Evolutionary conservation across 179 eudicot species (phyloP).

Genomic region (Beta corolliflora): DNA sequence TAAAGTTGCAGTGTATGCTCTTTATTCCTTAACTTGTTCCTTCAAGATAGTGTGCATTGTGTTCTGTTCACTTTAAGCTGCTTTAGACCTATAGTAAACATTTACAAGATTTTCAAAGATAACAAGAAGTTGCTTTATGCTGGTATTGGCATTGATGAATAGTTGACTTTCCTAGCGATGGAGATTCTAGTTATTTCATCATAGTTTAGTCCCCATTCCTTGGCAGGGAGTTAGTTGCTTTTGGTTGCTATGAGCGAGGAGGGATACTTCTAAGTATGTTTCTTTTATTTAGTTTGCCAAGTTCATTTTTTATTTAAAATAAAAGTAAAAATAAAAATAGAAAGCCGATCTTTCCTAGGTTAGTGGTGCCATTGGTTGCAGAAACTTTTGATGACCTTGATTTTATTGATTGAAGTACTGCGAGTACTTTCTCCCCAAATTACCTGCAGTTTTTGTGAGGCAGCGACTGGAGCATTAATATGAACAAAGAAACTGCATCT

Average conservation of each 20-base stretch:
- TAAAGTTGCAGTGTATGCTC: slow-evolving; percentile 55
- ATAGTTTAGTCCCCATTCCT: neutral
- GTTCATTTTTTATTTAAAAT: too few relatives aligned
- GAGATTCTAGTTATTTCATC: neutral
- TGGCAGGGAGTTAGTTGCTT: neutral
- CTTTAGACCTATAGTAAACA: neutral
- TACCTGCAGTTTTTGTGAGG: neutral
- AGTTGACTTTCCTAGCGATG: neutral
- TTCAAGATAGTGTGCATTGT: neutral
- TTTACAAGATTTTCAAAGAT: neutral
- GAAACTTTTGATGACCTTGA: neutral
- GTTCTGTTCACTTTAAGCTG: neutral
- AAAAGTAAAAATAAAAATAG: too few relatives aligned
- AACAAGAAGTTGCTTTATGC: neutral
- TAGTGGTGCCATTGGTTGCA: neutral
- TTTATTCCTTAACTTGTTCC: neutral
- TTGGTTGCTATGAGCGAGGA: neutral
- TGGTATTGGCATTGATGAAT: neutral
- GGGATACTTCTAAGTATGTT: neutral
- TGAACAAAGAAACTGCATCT: neutral
- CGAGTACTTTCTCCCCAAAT: neutral
- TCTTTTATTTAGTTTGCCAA: neutral
- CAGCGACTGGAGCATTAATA: neutral
- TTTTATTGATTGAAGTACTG: neutral
- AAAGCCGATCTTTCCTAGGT: neutral